These are phyloP conservation scores for Austroboletus eburneus DNA, from an alignment of 768 basidiomycete species.

Conservation along the genomic window DNA sequence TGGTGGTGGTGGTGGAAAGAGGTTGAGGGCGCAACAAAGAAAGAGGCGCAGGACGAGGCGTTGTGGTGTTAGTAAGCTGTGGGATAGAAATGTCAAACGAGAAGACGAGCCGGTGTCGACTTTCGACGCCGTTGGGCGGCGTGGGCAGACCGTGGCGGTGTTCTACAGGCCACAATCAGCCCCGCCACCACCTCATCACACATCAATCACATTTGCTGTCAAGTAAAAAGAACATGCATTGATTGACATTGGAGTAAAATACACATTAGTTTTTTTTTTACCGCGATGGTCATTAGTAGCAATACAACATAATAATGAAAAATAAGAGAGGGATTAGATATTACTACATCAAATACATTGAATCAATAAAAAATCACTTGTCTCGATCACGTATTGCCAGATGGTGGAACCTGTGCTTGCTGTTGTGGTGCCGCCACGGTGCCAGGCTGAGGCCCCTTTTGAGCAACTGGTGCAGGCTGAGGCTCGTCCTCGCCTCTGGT, in stretches of 20 bases:
- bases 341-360: no score
- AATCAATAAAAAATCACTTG: no score
- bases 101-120: no score
- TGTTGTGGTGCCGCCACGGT: no score
- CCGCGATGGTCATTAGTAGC: no score
- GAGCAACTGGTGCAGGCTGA: not conserved
- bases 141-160: constrained; percentile 19
- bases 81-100: not conserved
- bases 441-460: no score
- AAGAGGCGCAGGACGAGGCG: constrained; percentile 12
- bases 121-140: not conserved
- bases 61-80: not conserved
- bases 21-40: constrained; percentile 12
- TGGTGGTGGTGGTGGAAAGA: constrained; percentile 10
- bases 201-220: not conserved
- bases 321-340: no score
- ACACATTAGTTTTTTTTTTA: no score
- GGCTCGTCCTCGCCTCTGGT: constrained; percentile 3
- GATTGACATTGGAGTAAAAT: no score
- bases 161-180: not conserved
- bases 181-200: not conserved
- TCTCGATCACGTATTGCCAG: not conserved
- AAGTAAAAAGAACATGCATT: not conserved
- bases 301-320: no score
- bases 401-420: not conserved